Conservation (phyloP, 306 rosid species). For the Delonix regia region DNA sequence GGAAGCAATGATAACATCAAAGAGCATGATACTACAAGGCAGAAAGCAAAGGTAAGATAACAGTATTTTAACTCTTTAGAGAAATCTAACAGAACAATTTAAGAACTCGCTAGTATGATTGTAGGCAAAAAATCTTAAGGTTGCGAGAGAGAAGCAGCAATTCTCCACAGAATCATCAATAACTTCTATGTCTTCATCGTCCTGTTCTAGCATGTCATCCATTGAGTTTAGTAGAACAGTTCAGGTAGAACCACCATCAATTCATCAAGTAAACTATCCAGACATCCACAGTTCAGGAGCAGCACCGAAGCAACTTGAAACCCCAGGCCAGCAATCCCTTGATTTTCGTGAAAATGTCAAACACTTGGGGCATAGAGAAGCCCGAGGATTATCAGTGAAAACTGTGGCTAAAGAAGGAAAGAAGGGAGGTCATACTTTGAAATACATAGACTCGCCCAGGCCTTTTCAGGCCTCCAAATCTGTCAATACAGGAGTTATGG, state of each 20-base stretch:
- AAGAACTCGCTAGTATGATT: constrained; percentile 18
- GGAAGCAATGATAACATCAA: constrained; percentile 39
- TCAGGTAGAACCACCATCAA: constrained; percentile 50
- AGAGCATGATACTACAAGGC: constrained; percentile 40
- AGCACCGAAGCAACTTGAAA: constrained; percentile 41
- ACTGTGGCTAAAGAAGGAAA: constrained; percentile 53
- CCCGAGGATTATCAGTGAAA: constrained; percentile 57
- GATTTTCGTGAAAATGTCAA: constrained; percentile 54
- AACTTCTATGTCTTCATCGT: constrained; percentile 66
- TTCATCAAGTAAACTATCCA: constrained; percentile 34
- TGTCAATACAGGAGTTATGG: constrained; percentile 41
- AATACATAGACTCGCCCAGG: constrained; percentile 81
- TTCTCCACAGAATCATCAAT: constrained; percentile 73
- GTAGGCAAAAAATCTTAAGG: constrained; percentile 59
- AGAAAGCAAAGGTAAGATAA: constrained; percentile 54
- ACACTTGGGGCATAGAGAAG: constrained; percentile 61
- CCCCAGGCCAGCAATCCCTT: constrained; percentile 35
- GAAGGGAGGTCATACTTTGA: constrained; percentile 50
- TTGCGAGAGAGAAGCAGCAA: constrained; percentile 54
- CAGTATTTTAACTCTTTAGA: constrained; percentile 8
- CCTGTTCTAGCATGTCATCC: constrained; percentile 83
- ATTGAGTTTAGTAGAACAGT: constrained; percentile 58
- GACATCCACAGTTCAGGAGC: constrained; percentile 36
- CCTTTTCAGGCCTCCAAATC: constrained; percentile 50
- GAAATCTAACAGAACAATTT: constrained; percentile 16